Base-by-base conservation (phyloP, 306 rosid genomes). In the Sicyos baderoa region DNA sequence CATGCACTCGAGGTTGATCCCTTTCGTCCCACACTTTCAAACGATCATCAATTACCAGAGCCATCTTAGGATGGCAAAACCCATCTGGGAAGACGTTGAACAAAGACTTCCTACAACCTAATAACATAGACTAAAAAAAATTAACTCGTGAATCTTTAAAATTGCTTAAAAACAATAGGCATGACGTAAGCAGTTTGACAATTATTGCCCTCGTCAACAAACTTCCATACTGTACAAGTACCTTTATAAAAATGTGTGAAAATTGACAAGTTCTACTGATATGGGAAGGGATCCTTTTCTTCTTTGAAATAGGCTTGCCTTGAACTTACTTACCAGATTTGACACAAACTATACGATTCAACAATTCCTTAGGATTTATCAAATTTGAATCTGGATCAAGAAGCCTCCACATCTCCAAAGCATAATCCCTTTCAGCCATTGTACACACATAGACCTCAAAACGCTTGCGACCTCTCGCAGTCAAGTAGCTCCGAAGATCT, bases 331-430 rank as follows among this genome's bases (percentile, higher is more conserved):
- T 81, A 88, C 99, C 99, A 69, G 99, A 85, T 77, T 94, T 90
- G 65, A 94, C 99, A 74, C 99, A 94, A 23, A 94, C 99, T 58
- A 94, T 94, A 61, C 99, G 99, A 61, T 84, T 90, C 76, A 94
- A 75, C 75, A 86, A 78, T 73, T 86, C 95, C 77, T 84, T 88
- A n/a, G 90, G 79, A 78, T 81, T 86, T 82, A 94, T 94, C 88
- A 94, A 83, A 85, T 90, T 94, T 63, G 87, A 90, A 68, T 88
- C 97, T 68, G 99, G 99, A 84, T 94, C 99, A 74, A 94, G 97
- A 85, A 94, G 99, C 89, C 99, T 86, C 99, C 99, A 94, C 99
- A 94, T 94, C 84, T 94, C 99, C 32, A 94, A 84, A 18, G 99
- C 99, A 79, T 94, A 94, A 88, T 94, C 99, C 83, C 96, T 88